A percentile compares a stretch with the other conserved stretches of the same genome.
phyloP scores from a whole-genome alignment of 345 rosid species.

The Carallia pectinifolia region DNA sequence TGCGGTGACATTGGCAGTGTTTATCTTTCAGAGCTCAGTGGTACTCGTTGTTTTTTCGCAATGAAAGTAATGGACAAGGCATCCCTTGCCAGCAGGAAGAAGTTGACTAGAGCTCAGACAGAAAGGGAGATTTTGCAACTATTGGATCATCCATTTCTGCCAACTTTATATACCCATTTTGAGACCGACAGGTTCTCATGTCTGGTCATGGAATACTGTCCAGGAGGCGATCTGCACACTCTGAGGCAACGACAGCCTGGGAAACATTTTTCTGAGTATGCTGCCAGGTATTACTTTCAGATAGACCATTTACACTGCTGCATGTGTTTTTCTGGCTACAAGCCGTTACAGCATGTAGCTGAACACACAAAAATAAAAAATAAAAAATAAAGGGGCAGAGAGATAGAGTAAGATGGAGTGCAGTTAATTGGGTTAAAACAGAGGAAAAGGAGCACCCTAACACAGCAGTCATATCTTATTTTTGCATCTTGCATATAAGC shows the following conservation, averaged over 20 bases:
- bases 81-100: constrained; percentile 91
- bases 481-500: no score
- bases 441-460: no score
- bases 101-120: constrained; percentile 90
- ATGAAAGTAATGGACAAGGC: constrained; percentile 99
- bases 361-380: no score
- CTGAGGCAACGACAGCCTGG: constrained; percentile 95
- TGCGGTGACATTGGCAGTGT: constrained; percentile 99
- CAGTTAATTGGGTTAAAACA: no score
- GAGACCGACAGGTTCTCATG: constrained; percentile 97
- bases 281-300: constrained; percentile 73
- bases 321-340: neutral
- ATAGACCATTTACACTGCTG: neutral
- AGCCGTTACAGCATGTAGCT: no score
- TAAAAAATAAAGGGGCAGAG: no score
- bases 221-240: constrained; percentile 96
- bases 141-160: constrained; percentile 94
- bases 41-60: constrained; percentile 87
- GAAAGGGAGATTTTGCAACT: constrained; percentile 97
- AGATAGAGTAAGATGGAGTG: no score
- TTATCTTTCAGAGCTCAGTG: constrained; percentile 87
- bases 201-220: constrained; percentile 97
- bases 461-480: no score
- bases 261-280: constrained; percentile 92
- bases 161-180: constrained; percentile 89